Conservation (phyloP, 306 rosid species). For the Glycine latifolia region DNA sequence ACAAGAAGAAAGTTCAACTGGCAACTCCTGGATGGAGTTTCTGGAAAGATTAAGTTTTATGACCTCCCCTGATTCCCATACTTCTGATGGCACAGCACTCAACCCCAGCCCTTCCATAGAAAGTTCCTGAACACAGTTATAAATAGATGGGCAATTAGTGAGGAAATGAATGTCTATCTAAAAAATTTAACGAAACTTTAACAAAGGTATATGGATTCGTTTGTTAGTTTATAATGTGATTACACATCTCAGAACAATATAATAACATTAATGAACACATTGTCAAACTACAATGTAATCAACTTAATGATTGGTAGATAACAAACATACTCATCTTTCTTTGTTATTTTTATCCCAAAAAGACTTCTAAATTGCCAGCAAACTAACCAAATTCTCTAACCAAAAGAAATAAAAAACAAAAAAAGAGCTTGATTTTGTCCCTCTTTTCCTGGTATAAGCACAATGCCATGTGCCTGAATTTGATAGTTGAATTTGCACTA, state of each 20-base stretch:
- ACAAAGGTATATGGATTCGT: slow-evolving; percentile 7
- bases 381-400: neutral
- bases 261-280: slow-evolving; percentile 20
- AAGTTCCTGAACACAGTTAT: slow-evolving; percentile 72
- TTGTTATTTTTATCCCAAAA: slow-evolving; percentile 27
- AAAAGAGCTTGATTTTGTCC: slow-evolving; percentile 6
- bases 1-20: slow-evolving; percentile 85
- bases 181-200: slow-evolving; percentile 27
- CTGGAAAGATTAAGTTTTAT: slow-evolving; percentile 75
- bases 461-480: neutral
- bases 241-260: slow-evolving; percentile 21
- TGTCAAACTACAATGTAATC: slow-evolving; percentile 35
- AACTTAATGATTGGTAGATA: slow-evolving; percentile 23
- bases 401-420: slow-evolving; percentile 1
- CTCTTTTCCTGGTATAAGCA: neutral
- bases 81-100: slow-evolving; percentile 80
- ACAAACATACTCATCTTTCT: slow-evolving; percentile 5
- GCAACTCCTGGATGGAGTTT: slow-evolving; percentile 89
- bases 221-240: slow-evolving; percentile 29
- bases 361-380: slow-evolving; percentile 6
- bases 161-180: slow-evolving; percentile 18
- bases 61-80: slow-evolving; percentile 81
- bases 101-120: slow-evolving; percentile 82
- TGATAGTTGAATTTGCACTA: slow-evolving; percentile 4
- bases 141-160: slow-evolving; percentile 33